A percentile compares a stretch with the other conserved stretches of the same genome.
Evolutionary conservation across 768 basidiomycete species (phyloP).

Genomic region (Pulveroboletus ravenelii): DNA sequence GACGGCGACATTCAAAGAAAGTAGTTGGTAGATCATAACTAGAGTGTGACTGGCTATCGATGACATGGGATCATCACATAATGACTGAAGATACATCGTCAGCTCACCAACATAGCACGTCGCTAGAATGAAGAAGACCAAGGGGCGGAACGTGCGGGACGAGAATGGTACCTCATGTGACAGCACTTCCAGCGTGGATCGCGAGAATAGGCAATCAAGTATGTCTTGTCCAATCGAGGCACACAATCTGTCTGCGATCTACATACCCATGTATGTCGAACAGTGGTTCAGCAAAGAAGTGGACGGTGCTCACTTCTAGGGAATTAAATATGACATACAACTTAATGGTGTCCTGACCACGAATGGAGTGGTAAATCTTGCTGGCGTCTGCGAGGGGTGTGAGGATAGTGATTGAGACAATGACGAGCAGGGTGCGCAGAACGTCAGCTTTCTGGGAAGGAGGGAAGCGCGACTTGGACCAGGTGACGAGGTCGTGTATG

Average conservation of each 20-base stretch:
- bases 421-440: constrained; percentile 71
- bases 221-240: constrained; percentile 98
- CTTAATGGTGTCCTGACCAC: constrained; percentile 98
- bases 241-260: constrained; percentile 95
- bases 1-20: constrained; percentile 93
- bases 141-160: constrained; percentile 67
- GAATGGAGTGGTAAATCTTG: constrained; percentile 96
- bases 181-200: constrained; percentile 76
- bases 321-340: constrained; percentile 99
- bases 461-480: constrained; percentile 56
- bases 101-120: constrained; percentile 74
- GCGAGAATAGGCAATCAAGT: constrained; percentile 91
- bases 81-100: background rate
- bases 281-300: background rate
- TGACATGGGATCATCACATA: background rate
- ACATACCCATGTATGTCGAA: background rate
- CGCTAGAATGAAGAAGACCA: constrained; percentile 80
- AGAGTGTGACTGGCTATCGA: constrained; percentile 75
- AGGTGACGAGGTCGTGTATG: constrained; percentile 44
- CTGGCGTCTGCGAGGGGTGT: constrained; percentile 88
- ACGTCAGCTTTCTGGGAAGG: constrained; percentile 92
- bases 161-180: constrained; percentile 59
- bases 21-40: constrained; percentile 95
- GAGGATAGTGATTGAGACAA: constrained; percentile 68
- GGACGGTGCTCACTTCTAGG: constrained; percentile 68